phyloP scores from a whole-genome alignment of 2,329 filamentous ascomycete genomes.

The Escovopsis sp. region DNA sequence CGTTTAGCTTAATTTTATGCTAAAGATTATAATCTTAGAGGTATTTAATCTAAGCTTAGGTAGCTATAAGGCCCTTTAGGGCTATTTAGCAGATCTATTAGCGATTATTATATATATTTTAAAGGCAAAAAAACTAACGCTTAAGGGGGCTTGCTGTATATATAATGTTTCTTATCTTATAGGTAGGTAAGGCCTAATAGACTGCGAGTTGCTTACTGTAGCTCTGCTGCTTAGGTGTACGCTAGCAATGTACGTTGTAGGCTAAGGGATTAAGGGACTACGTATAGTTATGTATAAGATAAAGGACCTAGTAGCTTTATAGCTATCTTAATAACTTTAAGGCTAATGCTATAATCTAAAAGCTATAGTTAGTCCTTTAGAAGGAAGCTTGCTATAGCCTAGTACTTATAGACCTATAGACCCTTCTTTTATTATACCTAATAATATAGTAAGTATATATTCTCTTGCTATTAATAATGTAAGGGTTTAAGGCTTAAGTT shows the following conservation, averaged over 20 bases:
- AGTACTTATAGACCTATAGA: background rate
- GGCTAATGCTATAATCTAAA: too few relatives aligned
- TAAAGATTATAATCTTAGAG: too few relatives aligned
- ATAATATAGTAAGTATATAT: too few relatives aligned
- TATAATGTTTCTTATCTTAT: background rate
- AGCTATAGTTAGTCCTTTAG: too few relatives aligned
- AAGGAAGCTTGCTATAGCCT: background rate
- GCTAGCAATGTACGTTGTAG: background rate
- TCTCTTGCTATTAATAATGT: too few relatives aligned
- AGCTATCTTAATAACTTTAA: background rate
- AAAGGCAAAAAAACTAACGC: background rate
- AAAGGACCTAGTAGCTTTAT: background rate
- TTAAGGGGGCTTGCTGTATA: background rate
- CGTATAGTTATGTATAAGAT: background rate
- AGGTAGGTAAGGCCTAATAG: background rate
- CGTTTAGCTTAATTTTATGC: too few relatives aligned
- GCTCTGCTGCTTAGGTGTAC: background rate
- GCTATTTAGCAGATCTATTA: background rate
- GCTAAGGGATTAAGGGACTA: background rate
- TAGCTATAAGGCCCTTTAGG: background rate
- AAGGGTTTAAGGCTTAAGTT: too few relatives aligned
- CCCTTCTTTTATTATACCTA: background rate
- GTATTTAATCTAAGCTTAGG: background rate
- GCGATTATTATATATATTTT: background rate
- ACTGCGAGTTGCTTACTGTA: background rate